Percentiles rank a stretch among this genome's conserved stretches.
These are phyloP conservation scores for Candida succiphila DNA, from an alignment of 805 yeast species.

Conservation along the genomic window DNA sequence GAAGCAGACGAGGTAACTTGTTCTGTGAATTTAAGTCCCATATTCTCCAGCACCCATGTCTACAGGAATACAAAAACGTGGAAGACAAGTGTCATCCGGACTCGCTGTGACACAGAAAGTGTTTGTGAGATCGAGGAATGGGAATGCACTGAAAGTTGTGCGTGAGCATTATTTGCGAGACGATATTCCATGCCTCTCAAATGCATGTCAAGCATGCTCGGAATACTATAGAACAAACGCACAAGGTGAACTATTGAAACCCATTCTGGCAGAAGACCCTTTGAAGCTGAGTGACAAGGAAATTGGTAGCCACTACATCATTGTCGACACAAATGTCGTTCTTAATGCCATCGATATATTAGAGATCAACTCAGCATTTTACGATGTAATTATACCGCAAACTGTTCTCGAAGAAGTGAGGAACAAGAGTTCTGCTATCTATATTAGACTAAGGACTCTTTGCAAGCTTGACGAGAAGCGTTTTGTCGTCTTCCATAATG, in stretches of 20 bases:
- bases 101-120: constrained; percentile 76
- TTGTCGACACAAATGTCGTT: constrained; percentile 83
- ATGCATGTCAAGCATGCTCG: constrained; percentile 54
- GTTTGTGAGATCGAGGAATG: constrained; percentile 82
- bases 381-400: constrained; percentile 91
- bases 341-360: constrained; percentile 83
- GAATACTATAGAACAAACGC: constrained; percentile 50
- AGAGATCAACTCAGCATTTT: constrained; percentile 67
- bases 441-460: constrained; percentile 70
- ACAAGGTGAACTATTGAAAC: constrained; percentile 52
- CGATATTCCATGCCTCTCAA: constrained; percentile 88
- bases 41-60: constrained; percentile 3
- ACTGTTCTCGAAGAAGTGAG: constrained; percentile 90
- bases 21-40: neutral
- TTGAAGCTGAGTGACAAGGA: constrained; percentile 25
- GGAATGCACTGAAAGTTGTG: constrained; percentile 83
- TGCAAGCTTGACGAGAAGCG: constrained; percentile 72
- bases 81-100: constrained; percentile 39
- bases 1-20: neutral
- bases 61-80: constrained; percentile 9
- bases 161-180: constrained; percentile 88
- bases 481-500: constrained; percentile 88
- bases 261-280: constrained; percentile 61
- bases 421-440: constrained; percentile 79
- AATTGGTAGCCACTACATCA: constrained; percentile 68